Base-by-base conservation (phyloP, 371 early-diverging fungal genomes). In the Chytridiales sp. region DNA sequence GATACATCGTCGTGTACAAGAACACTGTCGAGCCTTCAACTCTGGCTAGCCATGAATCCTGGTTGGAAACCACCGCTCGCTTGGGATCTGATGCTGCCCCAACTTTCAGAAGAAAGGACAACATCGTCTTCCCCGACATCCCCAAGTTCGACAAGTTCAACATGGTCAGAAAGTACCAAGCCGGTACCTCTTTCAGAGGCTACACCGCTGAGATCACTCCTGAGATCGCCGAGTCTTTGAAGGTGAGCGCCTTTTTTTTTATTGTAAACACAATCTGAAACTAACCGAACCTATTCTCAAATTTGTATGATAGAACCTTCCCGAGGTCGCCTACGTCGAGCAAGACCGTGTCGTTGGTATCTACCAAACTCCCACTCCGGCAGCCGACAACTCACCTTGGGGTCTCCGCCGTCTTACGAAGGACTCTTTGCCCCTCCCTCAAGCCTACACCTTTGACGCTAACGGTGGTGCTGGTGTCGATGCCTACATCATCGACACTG, bases 401-500 rank as follows among this genome's bases (percentile, higher is more conserved):
- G 38, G 38, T 17, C 8, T 38, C 38, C 38, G 38, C 38, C 38
- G 38, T 38, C 38, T 38, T 17, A 17, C 38, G 17, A 38, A 38
- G 38, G 11, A 8, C 0, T 46, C 1, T 46, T 31, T 30, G 13
- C 50, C 26, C 31, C 26, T 50, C 50, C 50, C 30, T 8, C 49
- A 48, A 55, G 41, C 30, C 48, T 62, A 62, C 57, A 31, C 30
- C n/a, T n/a, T n/a, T n/a, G n/a, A n/a, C n/a, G n/a, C n/a, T n/a
- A 34, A 43, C 15, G 68, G 38, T 15, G 72, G 72, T 13, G 31
- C 26, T 1, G 64, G 66, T 32, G 72, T 72, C 3, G 67, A 64
- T 41, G 61, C 63, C 43, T 85, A 85, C 70, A 78, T 91, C 17
- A 68, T 89, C 34, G 91, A 91, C 67, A 88, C 89, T 0, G 90